Evolutionary conservation across 2,329 filamentous ascomycete genomes (phyloP), one percentile per base, ranked within the genome.

Genomic region (Coccinonectria pachysandricola): DNA sequence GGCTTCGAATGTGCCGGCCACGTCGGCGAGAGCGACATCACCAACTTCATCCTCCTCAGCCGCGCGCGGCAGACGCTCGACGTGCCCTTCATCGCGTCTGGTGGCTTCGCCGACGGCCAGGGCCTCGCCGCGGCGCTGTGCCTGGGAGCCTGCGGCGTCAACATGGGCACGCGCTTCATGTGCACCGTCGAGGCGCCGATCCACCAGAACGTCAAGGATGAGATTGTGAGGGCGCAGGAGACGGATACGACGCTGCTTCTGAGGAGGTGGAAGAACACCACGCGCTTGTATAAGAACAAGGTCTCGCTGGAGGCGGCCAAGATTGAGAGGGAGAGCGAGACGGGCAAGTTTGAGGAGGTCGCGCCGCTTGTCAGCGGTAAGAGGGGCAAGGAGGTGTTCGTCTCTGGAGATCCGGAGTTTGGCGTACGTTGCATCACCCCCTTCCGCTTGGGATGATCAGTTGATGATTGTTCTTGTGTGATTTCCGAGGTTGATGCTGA

Each of bases 121-220:
- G 91, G 91, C 4, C 70, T 98, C 12, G 91, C 91, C 1, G 91
- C 88, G 3, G 91, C 91, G 6, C 64, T 98, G 43, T 79, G 79
- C 20, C 70, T 98, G 8, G 91, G 91, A 18, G 91, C 91, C 0
- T 83, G 84, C 53, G 91, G 91, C 37, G 78, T 96, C 60, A 98
- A 98, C 61, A 98, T 98, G 91, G 91, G 91, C 31, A 98, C 91
- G 7, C 69, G 91, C 21, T 98, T 96, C 64, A 92, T 98, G 83
- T 88, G 81, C 62, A 96, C 91, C 1, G 67, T 88, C 22, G 91
- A 96, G 59, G 78, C 87, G 10, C 91, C 91, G 1, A 82, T 98
- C 38, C 91, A 98, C 60, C 54, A 74, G 24, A 93, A 93, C 42
- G 85, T 98, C 64, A 98, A 98, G 69, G 69, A 92, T 55, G 69